Evolutionary conservation across 805 yeast species (phyloP).

Genomic region (Scheffersomyces ergatensis): DNA sequence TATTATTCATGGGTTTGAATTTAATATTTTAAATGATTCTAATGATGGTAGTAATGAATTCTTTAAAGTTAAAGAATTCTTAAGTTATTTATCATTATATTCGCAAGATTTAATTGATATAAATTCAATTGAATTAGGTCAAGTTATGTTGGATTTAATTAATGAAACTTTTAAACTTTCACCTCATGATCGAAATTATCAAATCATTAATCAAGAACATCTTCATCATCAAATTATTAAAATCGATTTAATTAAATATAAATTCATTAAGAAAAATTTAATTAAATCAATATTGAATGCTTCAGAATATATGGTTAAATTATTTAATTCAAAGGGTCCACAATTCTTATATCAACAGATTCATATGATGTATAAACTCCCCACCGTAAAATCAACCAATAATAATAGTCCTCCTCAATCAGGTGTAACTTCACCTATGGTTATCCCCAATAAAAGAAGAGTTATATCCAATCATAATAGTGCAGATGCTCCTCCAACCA

Average conservation of each 20-base stretch:
- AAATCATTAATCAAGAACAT: conserved; percentile 15
- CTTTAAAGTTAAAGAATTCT: conserved; percentile 47
- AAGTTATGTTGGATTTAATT: conserved; percentile 28
- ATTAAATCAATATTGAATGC: conserved; percentile 24
- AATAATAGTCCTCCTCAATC: neutral
- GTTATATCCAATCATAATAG: neutral
- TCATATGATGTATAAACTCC: conserved; percentile 4
- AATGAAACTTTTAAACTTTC: conserved; percentile 26
- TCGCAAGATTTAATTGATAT: conserved; percentile 43
- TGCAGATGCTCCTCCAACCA: neutral
- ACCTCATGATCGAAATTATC: conserved; percentile 18
- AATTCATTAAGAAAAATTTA: conserved; percentile 22
- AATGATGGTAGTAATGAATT: conserved; percentile 22
- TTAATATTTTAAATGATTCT: conserved; percentile 14
- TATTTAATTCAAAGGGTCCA: conserved; percentile 28
- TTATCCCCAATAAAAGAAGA: conserved; percentile 1
- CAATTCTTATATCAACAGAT: conserved; percentile 22
- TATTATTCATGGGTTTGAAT: conserved; percentile 32
- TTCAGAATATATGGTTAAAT: conserved; percentile 24
- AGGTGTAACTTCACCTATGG: conserved; percentile 2
- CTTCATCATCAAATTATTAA: conserved; percentile 2
- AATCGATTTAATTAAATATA: conserved; percentile 14
- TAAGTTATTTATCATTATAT: conserved; percentile 49
- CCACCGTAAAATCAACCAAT: conserved; percentile 7
- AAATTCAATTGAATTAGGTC: conserved; percentile 23